Base-by-base conservation (phyloP, 1,284 basidiomycete genomes). In the Taiwanofungus camphoratus region DNA sequence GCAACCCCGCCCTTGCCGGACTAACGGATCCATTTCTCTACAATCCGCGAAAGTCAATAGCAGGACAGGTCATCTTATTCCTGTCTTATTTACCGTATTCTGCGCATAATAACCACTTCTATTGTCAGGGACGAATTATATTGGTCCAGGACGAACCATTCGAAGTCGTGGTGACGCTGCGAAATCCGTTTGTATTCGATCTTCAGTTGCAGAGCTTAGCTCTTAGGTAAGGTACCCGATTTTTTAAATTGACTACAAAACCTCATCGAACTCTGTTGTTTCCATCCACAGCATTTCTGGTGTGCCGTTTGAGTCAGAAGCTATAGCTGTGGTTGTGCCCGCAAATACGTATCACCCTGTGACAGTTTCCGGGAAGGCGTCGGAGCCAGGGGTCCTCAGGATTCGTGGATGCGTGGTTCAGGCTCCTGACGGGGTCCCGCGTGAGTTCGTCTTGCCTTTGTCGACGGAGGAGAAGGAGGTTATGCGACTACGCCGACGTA, bases 101-200 rank as follows among this genome's bases (percentile, higher is more conserved):
- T 49, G 15, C 39, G 19, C 13, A 26, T 18, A 0, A 18, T 5
- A 16, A n/a, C 8, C 26, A 8, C 26, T 20, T 42, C 59, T 44
- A 44, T 39, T 41, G 12, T 5, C 42, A 85, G 77, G 68, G 65
- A 1, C 74, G 79, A 70, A 70, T 74, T 1, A 59, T 87, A 7
- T 74, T 93, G 3, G 87, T 95, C 2, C 87, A 90, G 58, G 86
- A 87, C 50, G 95, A 99, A 62, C 62, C 66, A 3, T 69, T 92
- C 15, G 89, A 95, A 52, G 77, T 97, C 50, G 73, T 83, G 21
- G 73, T 97, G 22, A 86, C 87, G 8, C 66, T 99, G n/a, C 77
- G 82, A 47, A 99, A 99, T 59, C 89, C 92, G 0, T 95, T 88
- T 57, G 77, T 87, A 1, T 92, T 98, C 60, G 89, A 93, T 47